These are phyloP conservation scores for Lithospermum erythrorhizon DNA, from an alignment of 257 asterid genomes.

Conservation along the genomic window DNA sequence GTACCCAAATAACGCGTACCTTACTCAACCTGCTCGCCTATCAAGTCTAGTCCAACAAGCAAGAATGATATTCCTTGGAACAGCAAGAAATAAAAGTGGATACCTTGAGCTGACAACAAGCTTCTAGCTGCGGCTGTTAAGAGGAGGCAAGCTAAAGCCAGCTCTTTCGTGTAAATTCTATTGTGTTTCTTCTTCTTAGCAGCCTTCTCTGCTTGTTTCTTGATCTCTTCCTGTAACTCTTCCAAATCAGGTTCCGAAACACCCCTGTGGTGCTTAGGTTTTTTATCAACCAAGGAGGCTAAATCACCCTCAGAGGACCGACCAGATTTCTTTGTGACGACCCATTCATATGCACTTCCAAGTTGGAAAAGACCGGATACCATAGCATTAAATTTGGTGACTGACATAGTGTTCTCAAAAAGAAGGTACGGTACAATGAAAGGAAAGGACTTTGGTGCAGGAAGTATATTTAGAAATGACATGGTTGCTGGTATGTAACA, in stretches of 20 bases:
- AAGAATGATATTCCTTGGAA: slow-evolving; percentile 87
- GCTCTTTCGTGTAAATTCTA: slow-evolving; percentile 64
- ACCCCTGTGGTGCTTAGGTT: slow-evolving; percentile 41
- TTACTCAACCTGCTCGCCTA: slow-evolving; percentile 71
- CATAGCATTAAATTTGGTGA: slow-evolving; percentile 94
- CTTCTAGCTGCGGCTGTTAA: slow-evolving; percentile 78
- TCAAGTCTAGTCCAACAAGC: slow-evolving; percentile 82
- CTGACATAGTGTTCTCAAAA: slow-evolving; percentile 93
- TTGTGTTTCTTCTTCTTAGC: slow-evolving; percentile 57
- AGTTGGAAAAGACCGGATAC: slow-evolving; percentile 86
- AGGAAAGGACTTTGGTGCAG: slow-evolving; percentile 88
- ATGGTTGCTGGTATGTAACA: slow-evolving; percentile 76
- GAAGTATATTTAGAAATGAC: slow-evolving; percentile 66
- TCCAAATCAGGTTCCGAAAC: slow-evolving; percentile 60
- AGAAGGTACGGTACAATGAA: slow-evolving; percentile 83
- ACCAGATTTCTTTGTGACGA: slow-evolving; percentile 82
- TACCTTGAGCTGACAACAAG: slow-evolving; percentile 76
- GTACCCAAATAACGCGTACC: neutral
- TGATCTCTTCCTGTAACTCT: slow-evolving; percentile 45
- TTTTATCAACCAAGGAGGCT: slow-evolving; percentile 40
- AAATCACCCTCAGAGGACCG: slow-evolving; percentile 82
- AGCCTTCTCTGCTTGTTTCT: slow-evolving; percentile 27
- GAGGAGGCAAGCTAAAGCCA: slow-evolving; percentile 68
- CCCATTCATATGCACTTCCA: slow-evolving; percentile 92
- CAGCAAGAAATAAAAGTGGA: slow-evolving; percentile 84